phyloP scores from a whole-genome alignment of 1,139 yeast genomes.

The Hyphopichia khmerensis region DNA sequence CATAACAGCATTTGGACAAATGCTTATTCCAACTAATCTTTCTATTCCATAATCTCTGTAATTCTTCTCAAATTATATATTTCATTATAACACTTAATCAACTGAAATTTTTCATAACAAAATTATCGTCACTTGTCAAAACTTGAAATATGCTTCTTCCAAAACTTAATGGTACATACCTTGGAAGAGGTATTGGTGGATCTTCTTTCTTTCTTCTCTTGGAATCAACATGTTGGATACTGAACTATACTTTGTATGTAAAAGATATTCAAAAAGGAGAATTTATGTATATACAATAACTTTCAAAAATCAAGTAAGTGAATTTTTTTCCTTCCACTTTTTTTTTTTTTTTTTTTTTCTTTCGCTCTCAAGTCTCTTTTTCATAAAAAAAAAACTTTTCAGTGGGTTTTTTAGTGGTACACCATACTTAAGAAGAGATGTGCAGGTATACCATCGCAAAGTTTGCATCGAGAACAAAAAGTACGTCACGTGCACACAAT shows the following conservation, averaged over 20 bases:
- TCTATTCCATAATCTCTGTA: no score
- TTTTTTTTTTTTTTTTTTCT: not conserved
- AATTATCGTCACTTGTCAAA: not conserved
- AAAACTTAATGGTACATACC: constrained; percentile 55
- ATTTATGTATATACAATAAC: not conserved
- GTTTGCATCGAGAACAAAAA: no score
- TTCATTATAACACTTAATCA: no score
- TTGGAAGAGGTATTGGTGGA: constrained; percentile 98
- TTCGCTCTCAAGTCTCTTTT: not conserved
- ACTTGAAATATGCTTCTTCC: not conserved
- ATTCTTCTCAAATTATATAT: no score
- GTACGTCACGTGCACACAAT: no score
- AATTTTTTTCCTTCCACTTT: not conserved
- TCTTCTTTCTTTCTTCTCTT: constrained; percentile 99
- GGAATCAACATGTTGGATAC: constrained; percentile 88
- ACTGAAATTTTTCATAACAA: not conserved
- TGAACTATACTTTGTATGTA: constrained; percentile 1
- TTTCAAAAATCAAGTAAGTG: not conserved
- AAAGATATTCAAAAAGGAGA: not conserved
- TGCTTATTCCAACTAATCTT: no score
- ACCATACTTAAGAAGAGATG: no score
- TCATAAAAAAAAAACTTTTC: not conserved
- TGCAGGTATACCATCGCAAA: no score
- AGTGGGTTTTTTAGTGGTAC: not conserved
- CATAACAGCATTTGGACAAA: no score